Conservation (phyloP, 2,329 filamentous ascomycete genomes). For the Phaeophleospora eucalypticola region DNA sequence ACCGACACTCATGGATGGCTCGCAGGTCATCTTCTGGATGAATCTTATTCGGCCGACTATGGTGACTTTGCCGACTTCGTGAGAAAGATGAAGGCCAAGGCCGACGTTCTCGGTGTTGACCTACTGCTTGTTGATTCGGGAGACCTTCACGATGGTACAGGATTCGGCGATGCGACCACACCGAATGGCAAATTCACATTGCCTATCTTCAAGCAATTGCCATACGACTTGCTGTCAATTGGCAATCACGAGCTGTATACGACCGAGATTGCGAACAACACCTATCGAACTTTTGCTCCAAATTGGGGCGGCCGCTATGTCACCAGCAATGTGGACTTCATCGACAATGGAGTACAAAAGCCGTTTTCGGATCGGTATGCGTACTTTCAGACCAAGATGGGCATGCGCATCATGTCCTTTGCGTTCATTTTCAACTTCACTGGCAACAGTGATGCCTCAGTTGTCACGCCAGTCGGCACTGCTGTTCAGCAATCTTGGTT, state of each 20-base stretch:
- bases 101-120: constrained; percentile 55
- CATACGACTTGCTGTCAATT: constrained; percentile 52
- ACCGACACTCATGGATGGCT: constrained; percentile 62
- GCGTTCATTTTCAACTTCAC: constrained; percentile 49
- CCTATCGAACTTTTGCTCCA: constrained; percentile 56
- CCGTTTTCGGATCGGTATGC: constrained; percentile 43
- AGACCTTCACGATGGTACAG: constrained; percentile 64
- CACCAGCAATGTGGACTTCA: constrained; percentile 51
- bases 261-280: constrained; percentile 58
- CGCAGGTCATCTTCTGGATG: constrained; percentile 49
- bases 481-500: constrained; percentile 59
- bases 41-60: constrained; percentile 61
- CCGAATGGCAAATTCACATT: constrained; percentile 41
- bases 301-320: constrained; percentile 54
- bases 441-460: constrained; percentile 59
- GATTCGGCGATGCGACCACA: constrained; percentile 53
- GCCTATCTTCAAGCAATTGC: constrained; percentile 43
- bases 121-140: constrained; percentile 59
- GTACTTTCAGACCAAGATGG: constrained; percentile 49
- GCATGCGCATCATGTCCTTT: constrained; percentile 51
- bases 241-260: constrained; percentile 65
- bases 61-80: constrained; percentile 62
- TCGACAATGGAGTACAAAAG: constrained; percentile 16
- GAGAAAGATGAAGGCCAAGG: constrained; percentile 57
- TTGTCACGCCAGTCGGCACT: constrained; percentile 53